These are phyloP conservation scores for Metschnikowia aberdeeniae DNA, from an alignment of 805 yeast species.

Conservation along the genomic window DNA sequence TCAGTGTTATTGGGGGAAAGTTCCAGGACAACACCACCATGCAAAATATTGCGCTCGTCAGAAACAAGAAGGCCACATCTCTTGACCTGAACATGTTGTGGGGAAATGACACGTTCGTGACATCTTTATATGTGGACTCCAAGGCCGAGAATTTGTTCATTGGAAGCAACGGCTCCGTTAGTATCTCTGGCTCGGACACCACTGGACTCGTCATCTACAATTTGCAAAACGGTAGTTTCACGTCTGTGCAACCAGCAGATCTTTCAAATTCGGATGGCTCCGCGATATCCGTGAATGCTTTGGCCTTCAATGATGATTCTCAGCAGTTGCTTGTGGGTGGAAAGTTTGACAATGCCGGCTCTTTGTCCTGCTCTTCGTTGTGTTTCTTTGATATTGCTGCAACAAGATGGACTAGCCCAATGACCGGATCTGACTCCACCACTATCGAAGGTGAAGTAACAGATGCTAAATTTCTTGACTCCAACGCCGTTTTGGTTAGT, in stretches of 20 bases:
- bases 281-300: slow-evolving; percentile 33
- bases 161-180: slow-evolving; percentile 42
- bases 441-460: slow-evolving; percentile 46
- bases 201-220: slow-evolving; percentile 55
- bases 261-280: slow-evolving; percentile 42
- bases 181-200: slow-evolving; percentile 16
- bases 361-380: slow-evolving; percentile 53
- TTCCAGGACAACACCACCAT: slow-evolving; percentile 32
- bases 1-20: slow-evolving; percentile 58
- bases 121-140: slow-evolving; percentile 34
- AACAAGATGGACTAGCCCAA: slow-evolving; percentile 52
- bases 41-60: slow-evolving; percentile 29
- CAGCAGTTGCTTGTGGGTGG: slow-evolving; percentile 68
- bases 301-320: slow-evolving; percentile 31
- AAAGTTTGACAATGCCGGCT: slow-evolving; percentile 55
- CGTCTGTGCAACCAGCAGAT: slow-evolving; percentile 47
- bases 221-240: slow-evolving; percentile 36
- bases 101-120: slow-evolving; percentile 24
- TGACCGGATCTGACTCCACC: slow-evolving; percentile 17
- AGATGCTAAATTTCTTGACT: slow-evolving; percentile 45
- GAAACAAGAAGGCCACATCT: slow-evolving; percentile 15
- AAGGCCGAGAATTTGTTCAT: slow-evolving; percentile 35
- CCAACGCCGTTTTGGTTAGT: slow-evolving; percentile 37
- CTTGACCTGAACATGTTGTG: slow-evolving; percentile 25
- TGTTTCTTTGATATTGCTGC: slow-evolving; percentile 60